Base-by-base conservation (phyloP, 164 flowering plant genomes). In the Malania oleifera region DNA sequence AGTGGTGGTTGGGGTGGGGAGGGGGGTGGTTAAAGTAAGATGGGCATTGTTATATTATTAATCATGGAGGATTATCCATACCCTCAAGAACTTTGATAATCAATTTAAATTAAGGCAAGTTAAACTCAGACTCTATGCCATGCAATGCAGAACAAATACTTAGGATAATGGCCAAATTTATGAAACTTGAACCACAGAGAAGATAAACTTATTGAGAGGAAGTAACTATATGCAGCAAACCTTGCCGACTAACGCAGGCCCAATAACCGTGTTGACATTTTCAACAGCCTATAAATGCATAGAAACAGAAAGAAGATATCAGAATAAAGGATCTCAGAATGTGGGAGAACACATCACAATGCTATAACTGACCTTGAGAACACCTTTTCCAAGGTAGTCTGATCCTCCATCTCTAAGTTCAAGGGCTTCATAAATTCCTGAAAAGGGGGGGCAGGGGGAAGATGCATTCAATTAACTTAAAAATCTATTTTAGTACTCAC, bases 321-420 rank as follows among this genome's bases (percentile, higher is more conserved):
- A 46, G 26, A 2, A 46, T 7, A 23, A 22, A 46, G 3, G 9
- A 46, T 1, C 0, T 19, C 13, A 46, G 15, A n/a, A 1, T 8
- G 0, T n/a, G 3, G 18, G 1, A 46, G 26, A 22, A 6, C 3
- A 3, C 2, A 46, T 46, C 50, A 23, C 26, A 17, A 24, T 8
- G 26, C 18, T 2, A 10, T 13, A 20, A 54, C 73, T 49, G n/a
- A 89, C 93, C 95, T 86, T 89, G 1, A 64, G 67, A 2, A 89
- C 96, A 83, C 96, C 96, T 44, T 89, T 89, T 51, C 96, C 96
- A 52, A 89, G 89, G 77, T 84, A 89, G 57, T 86, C 96, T 7
- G 84, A 76, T 0, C 96, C 96, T 61, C 95, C 96, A 72, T 89
- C 95, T 55, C 95, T 79, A 13, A 89, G 65, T 50, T 87, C 97